These are phyloP conservation scores for Betula pendula DNA, from an alignment of 306 rosid species.

Conservation along the genomic window DNA sequence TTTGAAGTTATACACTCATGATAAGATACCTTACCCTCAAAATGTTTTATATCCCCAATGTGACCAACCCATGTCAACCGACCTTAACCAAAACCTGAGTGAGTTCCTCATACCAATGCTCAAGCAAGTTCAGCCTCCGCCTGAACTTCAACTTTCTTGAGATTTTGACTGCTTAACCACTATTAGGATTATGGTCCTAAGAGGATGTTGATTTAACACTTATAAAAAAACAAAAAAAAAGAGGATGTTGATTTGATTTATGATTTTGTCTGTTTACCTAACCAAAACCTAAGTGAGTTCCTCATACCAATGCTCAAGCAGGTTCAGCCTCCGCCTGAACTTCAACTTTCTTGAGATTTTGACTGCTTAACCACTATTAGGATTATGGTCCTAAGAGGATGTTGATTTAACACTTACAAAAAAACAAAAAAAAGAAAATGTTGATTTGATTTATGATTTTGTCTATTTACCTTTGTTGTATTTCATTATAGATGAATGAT, in stretches of 20 bases:
- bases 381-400: conserved; percentile 5
- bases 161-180: not conserved
- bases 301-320: not conserved
- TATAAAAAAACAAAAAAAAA: too few species aligned
- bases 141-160: not conserved
- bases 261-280: not conserved
- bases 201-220: too few species aligned
- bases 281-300: not conserved
- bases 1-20: not conserved
- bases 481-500: not conserved
- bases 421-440: too few species aligned
- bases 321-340: conserved; percentile 4
- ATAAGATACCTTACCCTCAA: not conserved
- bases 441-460: not conserved
- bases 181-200: not conserved
- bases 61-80: not conserved
- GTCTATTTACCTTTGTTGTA: not conserved
- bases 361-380: not conserved
- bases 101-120: not conserved
- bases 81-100: not conserved
- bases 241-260: not conserved
- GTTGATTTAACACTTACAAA: too few species aligned
- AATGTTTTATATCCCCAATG: not conserved
- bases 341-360: not conserved
- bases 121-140: not conserved